Conservation (phyloP, 2,329 filamentous ascomycete genomes). For the Ophiostoma pallidulum region DNA sequence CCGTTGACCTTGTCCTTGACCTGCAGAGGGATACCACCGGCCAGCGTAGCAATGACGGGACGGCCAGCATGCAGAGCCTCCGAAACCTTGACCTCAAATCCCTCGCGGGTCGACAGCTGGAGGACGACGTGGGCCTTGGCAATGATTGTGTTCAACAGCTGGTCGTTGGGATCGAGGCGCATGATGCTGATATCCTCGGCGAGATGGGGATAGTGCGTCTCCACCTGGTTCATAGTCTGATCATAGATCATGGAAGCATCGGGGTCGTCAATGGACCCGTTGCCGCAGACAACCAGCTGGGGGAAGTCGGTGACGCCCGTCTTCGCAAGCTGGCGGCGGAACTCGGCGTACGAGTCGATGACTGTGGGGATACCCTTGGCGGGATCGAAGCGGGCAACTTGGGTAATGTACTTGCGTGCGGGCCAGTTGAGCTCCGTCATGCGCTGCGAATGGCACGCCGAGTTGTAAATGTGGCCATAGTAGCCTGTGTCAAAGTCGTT, state of each 20-base stretch:
- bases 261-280: constrained; percentile 72
- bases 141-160: constrained; percentile 68
- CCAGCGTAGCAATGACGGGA: constrained; percentile 64
- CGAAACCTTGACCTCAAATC: constrained; percentile 80
- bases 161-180: constrained; percentile 68
- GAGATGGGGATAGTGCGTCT: constrained; percentile 53
- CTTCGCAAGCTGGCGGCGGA: constrained; percentile 52
- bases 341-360: constrained; percentile 64
- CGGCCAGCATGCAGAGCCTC: constrained; percentile 74
- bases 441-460: constrained; percentile 47
- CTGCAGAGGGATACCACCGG: constrained; percentile 74
- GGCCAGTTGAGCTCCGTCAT: constrained; percentile 52
- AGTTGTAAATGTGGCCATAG: constrained; percentile 66
- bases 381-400: constrained; percentile 75
- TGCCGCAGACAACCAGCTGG: constrained; percentile 69
- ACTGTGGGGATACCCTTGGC: constrained; percentile 74
- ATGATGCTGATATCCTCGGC: constrained; percentile 60
- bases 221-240: constrained; percentile 57
- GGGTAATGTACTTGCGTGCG: constrained; percentile 62
- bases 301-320: constrained; percentile 44
- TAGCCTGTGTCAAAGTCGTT: constrained; percentile 61
- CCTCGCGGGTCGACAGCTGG: constrained; percentile 72
- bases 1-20: constrained; percentile 63
- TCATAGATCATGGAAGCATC: constrained; percentile 66
- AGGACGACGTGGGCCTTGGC: constrained; percentile 63